Conservation (phyloP, 2,329 filamentous ascomycete species). For the Penicillium sp. region DNA sequence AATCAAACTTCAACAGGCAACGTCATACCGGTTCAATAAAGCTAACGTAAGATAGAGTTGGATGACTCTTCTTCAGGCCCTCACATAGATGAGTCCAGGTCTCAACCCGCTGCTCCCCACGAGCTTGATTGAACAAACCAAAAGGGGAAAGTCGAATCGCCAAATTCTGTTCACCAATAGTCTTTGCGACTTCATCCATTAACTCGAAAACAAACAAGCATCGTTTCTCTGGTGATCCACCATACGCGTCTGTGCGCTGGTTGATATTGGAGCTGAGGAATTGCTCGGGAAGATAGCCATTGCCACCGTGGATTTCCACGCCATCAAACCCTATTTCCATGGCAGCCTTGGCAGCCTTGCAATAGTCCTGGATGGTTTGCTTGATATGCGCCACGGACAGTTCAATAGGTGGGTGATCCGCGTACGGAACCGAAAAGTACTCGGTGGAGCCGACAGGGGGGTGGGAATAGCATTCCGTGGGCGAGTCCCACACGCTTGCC, state of each 20-base stretch:
- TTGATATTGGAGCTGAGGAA: conserved; percentile 55
- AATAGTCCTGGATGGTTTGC: conserved; percentile 47
- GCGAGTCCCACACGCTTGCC: conserved; percentile 49
- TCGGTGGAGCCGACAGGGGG: conserved; percentile 38
- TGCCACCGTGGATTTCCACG: conserved; percentile 44
- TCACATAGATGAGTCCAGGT: conserved; percentile 55
- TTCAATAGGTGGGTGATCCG: conserved; percentile 46
- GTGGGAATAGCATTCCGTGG: conserved; percentile 45
- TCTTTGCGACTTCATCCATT: conserved; percentile 47
- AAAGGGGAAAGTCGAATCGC: conserved; percentile 52
- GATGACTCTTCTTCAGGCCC: conserved; percentile 48
- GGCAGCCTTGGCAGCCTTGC: conserved; percentile 49
- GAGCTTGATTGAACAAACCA: conserved; percentile 55
- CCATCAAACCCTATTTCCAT: conserved; percentile 49
- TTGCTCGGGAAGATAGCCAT: conserved; percentile 56
- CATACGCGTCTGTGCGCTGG: conserved; percentile 52
- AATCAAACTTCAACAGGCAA: background rate
- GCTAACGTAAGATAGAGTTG: conserved; percentile 54
- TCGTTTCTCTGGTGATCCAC: conserved; percentile 54
- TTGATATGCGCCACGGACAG: conserved; percentile 50
- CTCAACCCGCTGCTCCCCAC: conserved; percentile 53
- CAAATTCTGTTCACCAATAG: conserved; percentile 49
- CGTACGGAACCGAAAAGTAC: conserved; percentile 36
- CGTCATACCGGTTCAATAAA: conserved; percentile 53
- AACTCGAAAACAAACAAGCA: conserved; percentile 59